Conservation (phyloP, 2,329 filamentous ascomycete genomes). For the Botryotinia globosa region DNA sequence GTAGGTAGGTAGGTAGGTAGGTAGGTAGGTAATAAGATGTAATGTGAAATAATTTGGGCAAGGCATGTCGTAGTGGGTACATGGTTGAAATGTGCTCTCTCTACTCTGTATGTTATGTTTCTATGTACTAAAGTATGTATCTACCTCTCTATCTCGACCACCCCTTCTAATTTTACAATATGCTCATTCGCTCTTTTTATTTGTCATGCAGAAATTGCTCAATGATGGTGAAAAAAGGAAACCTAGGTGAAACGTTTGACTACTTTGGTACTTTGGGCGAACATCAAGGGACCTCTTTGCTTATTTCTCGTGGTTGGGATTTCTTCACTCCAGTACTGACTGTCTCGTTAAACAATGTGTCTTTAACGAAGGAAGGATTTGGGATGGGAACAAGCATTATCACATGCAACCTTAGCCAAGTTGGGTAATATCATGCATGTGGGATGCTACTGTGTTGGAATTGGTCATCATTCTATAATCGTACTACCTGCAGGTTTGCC, state of each 20-base stretch:
- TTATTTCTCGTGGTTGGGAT: not conserved
- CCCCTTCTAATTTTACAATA: not conserved
- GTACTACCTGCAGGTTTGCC: slow-evolving; percentile 2
- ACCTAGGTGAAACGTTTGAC: not conserved
- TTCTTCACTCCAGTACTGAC: not conserved
- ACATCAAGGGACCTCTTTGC: not conserved
- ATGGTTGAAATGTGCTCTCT: not conserved
- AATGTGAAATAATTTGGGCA: not conserved
- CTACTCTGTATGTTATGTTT: too few relatives aligned
- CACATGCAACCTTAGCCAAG: not conserved
- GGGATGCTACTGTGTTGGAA: not conserved
- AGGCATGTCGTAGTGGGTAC: too few relatives aligned
- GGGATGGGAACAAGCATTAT: not conserved
- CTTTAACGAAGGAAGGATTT: not conserved
- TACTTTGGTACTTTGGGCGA: not conserved
- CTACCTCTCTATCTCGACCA: too few relatives aligned
- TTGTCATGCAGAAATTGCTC: not conserved
- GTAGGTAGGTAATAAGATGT: not conserved
- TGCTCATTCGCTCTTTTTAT: not conserved
- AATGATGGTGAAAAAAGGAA: not conserved
- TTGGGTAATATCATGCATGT: not conserved
- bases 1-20: not conserved
- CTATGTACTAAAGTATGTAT: not conserved
- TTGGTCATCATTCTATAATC: not conserved
- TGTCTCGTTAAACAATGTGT: not conserved